These are phyloP conservation scores for Xanthoparmelia taractica DNA, from an alignment of 495 filamentous ascomycete genomes.

Conservation along the genomic window DNA sequence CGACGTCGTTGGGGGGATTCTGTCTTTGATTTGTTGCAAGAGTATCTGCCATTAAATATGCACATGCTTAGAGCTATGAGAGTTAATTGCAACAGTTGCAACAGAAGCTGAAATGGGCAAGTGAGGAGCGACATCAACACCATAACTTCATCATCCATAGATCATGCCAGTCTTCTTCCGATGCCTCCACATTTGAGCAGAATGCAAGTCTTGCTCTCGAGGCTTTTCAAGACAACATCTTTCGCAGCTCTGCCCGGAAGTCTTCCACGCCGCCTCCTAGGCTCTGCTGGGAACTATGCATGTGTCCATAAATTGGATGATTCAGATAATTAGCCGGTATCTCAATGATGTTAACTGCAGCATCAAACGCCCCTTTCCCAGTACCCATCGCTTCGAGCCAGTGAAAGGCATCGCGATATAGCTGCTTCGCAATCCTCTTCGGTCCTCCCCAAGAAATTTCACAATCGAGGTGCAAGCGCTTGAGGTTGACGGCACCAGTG, in stretches of 20 bases:
- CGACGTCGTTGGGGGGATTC: too few relatives aligned
- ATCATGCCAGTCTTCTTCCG: neutral
- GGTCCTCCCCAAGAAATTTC: conserved; percentile 6
- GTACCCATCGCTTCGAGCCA: conserved; percentile 17
- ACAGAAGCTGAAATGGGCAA: neutral
- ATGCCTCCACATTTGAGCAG: neutral
- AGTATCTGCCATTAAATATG: neutral
- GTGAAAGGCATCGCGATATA: conserved; percentile 16
- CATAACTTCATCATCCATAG: neutral
- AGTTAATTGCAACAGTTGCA: neutral
- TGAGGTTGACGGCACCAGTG: conserved; percentile 11
- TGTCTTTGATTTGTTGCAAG: neutral
- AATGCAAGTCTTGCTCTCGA: neutral
- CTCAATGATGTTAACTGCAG: neutral
- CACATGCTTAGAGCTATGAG: neutral
- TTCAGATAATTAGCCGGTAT: neutral
- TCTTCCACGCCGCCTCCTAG: neutral
- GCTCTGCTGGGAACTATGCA: too few relatives aligned
- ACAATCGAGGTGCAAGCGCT: conserved; percentile 13
- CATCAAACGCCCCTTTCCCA: neutral
- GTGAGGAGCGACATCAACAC: neutral
- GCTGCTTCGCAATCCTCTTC: conserved; percentile 3
- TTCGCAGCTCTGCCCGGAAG: neutral
- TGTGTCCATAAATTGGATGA: too few relatives aligned
- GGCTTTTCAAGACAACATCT: neutral